phyloP scores from a whole-genome alignment of 371 early-diverging fungal species.

The Haplosporangium sp. region DNA sequence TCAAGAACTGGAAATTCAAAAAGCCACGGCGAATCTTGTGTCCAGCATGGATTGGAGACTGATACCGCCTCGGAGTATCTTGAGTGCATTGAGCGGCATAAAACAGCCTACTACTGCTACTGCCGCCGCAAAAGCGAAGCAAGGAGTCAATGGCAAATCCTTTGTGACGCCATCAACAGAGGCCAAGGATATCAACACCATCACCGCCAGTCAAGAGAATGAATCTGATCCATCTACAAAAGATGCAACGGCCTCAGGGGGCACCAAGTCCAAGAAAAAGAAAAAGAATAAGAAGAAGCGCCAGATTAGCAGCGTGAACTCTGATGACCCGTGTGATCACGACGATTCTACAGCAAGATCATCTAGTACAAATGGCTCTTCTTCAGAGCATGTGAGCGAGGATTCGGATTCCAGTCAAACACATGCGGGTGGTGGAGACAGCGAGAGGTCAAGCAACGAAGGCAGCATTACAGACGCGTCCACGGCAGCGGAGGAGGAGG shows the following conservation, averaged over 20 bases:
- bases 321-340: constrained; percentile 15
- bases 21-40: constrained; percentile 49
- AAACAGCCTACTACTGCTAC: constrained; percentile 6
- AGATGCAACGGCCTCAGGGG: not conserved
- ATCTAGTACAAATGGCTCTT: not conserved
- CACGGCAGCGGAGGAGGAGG: constrained; percentile 9
- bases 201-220: not conserved
- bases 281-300: constrained; percentile 51
- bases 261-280: constrained; percentile 39
- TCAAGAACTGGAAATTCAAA: constrained; percentile 26
- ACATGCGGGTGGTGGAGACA: not conserved
- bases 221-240: not conserved
- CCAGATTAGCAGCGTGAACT: constrained; percentile 11
- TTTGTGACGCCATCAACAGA: not conserved
- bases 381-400: not conserved
- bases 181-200: not conserved
- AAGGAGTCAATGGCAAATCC: not conserved
- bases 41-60: constrained; percentile 45
- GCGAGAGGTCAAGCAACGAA: not conserved
- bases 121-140: not conserved
- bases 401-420: not conserved
- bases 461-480: not conserved
- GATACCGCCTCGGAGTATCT: constrained; percentile 45
- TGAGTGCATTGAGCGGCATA: constrained; percentile 29
- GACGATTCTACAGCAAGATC: constrained; percentile 3